Evolutionary conservation across 352 stramenopile species (phyloP), one percentile per base, ranked within the genome.

Genomic region (Pythium periplocum): DNA sequence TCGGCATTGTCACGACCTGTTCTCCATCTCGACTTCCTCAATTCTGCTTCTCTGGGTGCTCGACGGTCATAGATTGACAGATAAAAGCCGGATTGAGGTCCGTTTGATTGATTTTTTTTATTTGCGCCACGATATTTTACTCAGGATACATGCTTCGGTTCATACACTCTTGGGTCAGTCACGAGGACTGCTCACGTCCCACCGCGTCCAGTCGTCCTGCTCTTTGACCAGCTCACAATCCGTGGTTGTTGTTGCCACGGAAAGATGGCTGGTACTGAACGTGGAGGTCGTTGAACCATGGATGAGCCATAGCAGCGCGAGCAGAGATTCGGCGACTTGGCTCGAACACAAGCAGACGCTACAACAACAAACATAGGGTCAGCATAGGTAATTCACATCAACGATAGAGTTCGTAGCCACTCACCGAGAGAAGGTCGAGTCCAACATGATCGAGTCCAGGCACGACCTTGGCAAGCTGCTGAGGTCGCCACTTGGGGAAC

Each of bases 401-500:
- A 26, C 17, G 17, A 26, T 26, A 26, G 17, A 26, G 17, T 26
- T 26, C 17, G 17, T 26, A 26, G 17, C 17, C 17, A 26, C 73
- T 39, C 57, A 95, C 86, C 69, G 83, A 76, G 11, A 96, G 69
- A 34, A 96, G 58, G 38, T 96, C 86, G 6, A 93, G 45, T 17
- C 86, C 86, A n/a, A 87, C 57, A 37, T 75, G 69, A 58, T 96
- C 86, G 9, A 96, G 62, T 48, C 86, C 64, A 26, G 87, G 87
- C 39, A 97, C 87, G 55, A 98, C 78, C 61, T 94, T 93, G 9
- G 76, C 73, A 47, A 98, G 82, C 9, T 77, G 61, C 59, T 97
- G 86, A 11, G 93, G 87, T 32, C 87, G 88, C 97, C 97, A 99
- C 52, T 97, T 96, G n/a, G 97, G 97, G 68, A 99, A 99, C 30